Evolutionary conservation across 2,329 filamentous ascomycete genomes (phyloP).

Genomic region (Orbilia oligospora): DNA sequence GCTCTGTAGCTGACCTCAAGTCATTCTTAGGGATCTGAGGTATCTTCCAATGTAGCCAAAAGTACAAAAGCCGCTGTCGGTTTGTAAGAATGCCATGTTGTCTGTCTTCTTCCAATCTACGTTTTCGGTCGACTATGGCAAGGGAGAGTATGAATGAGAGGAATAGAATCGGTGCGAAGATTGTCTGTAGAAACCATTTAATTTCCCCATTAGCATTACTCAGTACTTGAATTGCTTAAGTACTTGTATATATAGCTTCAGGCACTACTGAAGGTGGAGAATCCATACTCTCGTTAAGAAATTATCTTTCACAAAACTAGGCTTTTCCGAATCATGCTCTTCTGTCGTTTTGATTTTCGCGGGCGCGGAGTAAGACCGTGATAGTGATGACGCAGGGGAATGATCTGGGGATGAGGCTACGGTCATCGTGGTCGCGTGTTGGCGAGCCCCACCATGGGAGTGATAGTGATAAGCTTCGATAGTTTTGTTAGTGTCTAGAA

Average conservation of each 20-base stretch:
- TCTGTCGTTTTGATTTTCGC: constrained; percentile 41
- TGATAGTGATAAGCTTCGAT: constrained; percentile 29
- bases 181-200: constrained; percentile 37
- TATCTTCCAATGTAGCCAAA: constrained; percentile 48
- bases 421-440: constrained; percentile 45
- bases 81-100: constrained; percentile 36
- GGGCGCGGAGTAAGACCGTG: constrained; percentile 52
- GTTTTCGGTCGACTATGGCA: constrained; percentile 57
- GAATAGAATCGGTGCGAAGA: constrained; percentile 53
- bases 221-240: neutral
- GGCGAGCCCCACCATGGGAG: constrained; percentile 36
- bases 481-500: neutral
- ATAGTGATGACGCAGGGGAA: constrained; percentile 45
- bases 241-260: neutral
- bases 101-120: constrained; percentile 48
- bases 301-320: constrained; percentile 25
- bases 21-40: constrained; percentile 23
- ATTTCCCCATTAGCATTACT: neutral
- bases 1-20: neutral
- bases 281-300: constrained; percentile 40
- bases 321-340: neutral
- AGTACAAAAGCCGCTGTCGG: constrained; percentile 39
- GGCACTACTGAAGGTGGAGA: neutral
- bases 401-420: constrained; percentile 37
- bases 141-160: constrained; percentile 59